These are phyloP conservation scores for Yamadazyma sp. DNA, from an alignment of 1,139 yeast species.

Conservation along the genomic window DNA sequence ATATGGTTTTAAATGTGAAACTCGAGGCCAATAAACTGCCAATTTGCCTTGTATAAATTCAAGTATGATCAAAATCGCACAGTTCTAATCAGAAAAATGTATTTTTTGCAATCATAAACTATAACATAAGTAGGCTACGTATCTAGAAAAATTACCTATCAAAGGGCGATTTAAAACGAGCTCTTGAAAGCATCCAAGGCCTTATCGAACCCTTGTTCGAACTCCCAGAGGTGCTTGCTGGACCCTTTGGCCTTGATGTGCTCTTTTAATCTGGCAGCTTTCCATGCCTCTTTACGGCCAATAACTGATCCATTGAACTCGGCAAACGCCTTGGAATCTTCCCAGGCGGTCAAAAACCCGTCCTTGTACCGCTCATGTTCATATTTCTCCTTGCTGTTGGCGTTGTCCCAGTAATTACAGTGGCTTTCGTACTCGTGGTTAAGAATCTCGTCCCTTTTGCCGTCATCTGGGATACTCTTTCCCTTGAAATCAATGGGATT, in stretches of 20 bases:
- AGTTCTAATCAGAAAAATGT: background rate
- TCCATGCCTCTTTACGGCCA: slow-evolving; percentile 77
- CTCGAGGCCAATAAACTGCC: background rate
- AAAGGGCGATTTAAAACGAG: background rate
- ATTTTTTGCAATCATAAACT: background rate
- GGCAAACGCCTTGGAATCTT: slow-evolving; percentile 67
- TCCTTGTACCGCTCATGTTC: slow-evolving; percentile 81
- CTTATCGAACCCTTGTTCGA: slow-evolving; percentile 77
- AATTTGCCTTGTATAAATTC: background rate
- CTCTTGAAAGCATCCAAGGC: slow-evolving; percentile 45
- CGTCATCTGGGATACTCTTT: slow-evolving; percentile 34
- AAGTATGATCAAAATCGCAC: slow-evolving; percentile 2
- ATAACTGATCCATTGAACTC: slow-evolving; percentile 65
- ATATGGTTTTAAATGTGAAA: background rate
- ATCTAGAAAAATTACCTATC: background rate
- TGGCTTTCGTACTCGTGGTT: slow-evolving; percentile 48
- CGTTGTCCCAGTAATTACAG: slow-evolving; percentile 64
- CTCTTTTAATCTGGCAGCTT: slow-evolving; percentile 45
- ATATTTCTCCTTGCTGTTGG: slow-evolving; percentile 57
- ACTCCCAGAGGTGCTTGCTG: slow-evolving; percentile 73
- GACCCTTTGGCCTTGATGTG: slow-evolving; percentile 58
- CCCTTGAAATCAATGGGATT: slow-evolving; percentile 24
- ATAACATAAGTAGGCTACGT: background rate
- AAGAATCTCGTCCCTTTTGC: slow-evolving; percentile 42
- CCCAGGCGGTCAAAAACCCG: slow-evolving; percentile 75